Evolutionary conservation across 1,139 yeast species (phyloP), one percentile per base, ranked within the genome.

Genomic region (Magnusiomyces suaveolens): DNA sequence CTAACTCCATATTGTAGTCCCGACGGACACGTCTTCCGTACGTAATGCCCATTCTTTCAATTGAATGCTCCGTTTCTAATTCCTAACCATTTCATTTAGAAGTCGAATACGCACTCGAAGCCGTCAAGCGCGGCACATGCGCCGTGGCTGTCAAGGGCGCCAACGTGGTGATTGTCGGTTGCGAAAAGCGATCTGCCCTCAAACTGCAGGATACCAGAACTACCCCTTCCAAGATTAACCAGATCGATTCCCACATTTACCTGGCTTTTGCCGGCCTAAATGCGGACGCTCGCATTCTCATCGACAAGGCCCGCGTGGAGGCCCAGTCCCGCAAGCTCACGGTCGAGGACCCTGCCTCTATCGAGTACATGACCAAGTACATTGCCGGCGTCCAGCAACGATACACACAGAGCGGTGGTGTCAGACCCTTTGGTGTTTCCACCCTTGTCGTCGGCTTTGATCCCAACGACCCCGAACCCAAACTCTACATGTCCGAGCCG

Each of bases 341-440:
- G 32, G 79, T 92, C 66, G 98, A 92, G 69, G 98, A 94, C 67
- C 86, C 97, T 0, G 97, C 90, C 8, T 77, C 92, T 43, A 80
- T 92, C 57, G 98, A 94, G 69, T 92, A 90, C 70, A 77, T 94
- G 72, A 88, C 98, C 48, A 84, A 86, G 69, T 87, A 88, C 66
- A 88, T 94, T 60, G 98, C 98, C 24, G 97, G 97, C 24, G 94
- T 92, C 48, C 97, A 92, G 72, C 99, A 92, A 69, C 80, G 84
- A 70, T 92, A 92, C 72, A 92, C 99, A n/a, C 98, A 92, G 72
- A 83, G 94, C 52, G 98, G 99, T 61, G 99, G 96, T 68, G 95
- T 88, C 38, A 80, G 96, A 70, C 96, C 96, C 23, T 88, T 88
- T 69, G 96, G 98, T 57, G 87, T 94, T 63, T 86, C 97, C 55